Evolutionary conservation across 176 grass and related monocot species (phyloP), one percentile per base, ranked within the genome.

Genomic region (Leersia perrieri): DNA sequence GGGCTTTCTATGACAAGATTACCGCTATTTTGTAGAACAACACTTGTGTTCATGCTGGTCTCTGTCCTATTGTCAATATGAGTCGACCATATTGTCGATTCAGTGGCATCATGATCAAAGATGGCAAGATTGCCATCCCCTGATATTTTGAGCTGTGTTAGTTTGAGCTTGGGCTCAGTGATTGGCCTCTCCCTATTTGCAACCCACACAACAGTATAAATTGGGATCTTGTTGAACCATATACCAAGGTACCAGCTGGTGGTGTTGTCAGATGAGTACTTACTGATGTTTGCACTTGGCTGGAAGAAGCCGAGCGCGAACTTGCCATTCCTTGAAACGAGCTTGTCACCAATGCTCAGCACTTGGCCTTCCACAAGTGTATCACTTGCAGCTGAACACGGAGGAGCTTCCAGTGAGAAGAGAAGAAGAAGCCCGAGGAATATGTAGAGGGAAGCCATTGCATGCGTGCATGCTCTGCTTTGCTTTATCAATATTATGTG

Each of bases 111-210:
- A 11, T 70, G 11, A 61, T 89, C 68, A 13, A 76, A 6, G 13
- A 89, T 55, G 38, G 82, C 76, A 61, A 90, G 83, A 47, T 82
- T 79, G 3, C 88, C 72, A 25, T 79, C 64, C 2, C 28, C 53
- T 41, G 67, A 60, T 60, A 90, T 86, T 74, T 49, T 82, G 22
- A 90, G 78, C 30, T 77, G 65, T 22, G 79, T 33, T 9, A 30
- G 60, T 27, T 20, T 84, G 42, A 55, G 36, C 5, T 70, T 39
- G 15, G 80, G 78, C 16, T 79, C 51, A 78, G 75, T 64, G 14
- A 49, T 18, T 18, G 44, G 14, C 14, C 14, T 49, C 44, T 49
- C 44, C 44, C 44, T 49, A 6, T 49, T 49, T 16, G 44, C 44
- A 16, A 49, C 44, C 44, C 44, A 49, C 44, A 49, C 44, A 16